Percentiles rank a stretch among this genome's conserved stretches.
Conservation (phyloP, 2,329 filamentous ascomycete genomes). For the Penicillium hordei region DNA sequence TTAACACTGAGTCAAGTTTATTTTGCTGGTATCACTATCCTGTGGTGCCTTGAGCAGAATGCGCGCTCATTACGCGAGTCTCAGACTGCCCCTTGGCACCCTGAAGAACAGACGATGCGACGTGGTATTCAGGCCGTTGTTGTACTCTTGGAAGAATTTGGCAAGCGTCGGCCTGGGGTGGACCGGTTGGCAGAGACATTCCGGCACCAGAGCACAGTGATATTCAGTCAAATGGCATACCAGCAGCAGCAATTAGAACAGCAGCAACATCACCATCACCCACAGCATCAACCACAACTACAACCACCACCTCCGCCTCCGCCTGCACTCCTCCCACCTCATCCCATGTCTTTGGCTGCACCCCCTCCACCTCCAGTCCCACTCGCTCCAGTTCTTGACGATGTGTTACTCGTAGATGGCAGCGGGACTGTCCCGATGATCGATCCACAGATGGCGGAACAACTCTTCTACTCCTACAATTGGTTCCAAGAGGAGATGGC, state of each 20-base stretch:
- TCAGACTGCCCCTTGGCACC: slow-evolving; percentile 33
- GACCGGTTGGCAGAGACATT: slow-evolving; percentile 40
- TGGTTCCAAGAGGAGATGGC: slow-evolving; percentile 44
- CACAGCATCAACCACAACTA: slow-evolving; percentile 17
- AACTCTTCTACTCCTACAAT: slow-evolving; percentile 41
- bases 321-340: slow-evolving; percentile 18
- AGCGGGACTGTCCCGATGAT: slow-evolving; percentile 34
- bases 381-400: slow-evolving; percentile 36
- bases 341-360: slow-evolving; percentile 21
- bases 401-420: slow-evolving; percentile 36
- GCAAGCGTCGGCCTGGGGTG: slow-evolving; percentile 39
- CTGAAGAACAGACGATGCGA: slow-evolving; percentile 39
- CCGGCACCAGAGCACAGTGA: slow-evolving; percentile 39
- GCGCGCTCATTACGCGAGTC: slow-evolving; percentile 35
- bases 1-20: slow-evolving; percentile 42
- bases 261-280: slow-evolving; percentile 20
- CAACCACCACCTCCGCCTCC: slow-evolving; percentile 7
- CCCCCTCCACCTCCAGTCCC: slow-evolving; percentile 28
- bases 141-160: slow-evolving; percentile 40
- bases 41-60: slow-evolving; percentile 44
- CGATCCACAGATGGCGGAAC: slow-evolving; percentile 39
- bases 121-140: slow-evolving; percentile 39
- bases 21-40: slow-evolving; percentile 42
- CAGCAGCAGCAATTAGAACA: slow-evolving; percentile 33
- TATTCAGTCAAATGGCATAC: slow-evolving; percentile 40